Base-by-base conservation (phyloP, 2,329 filamentous ascomycete genomes). In the Xylariomycetidae sp. region DNA sequence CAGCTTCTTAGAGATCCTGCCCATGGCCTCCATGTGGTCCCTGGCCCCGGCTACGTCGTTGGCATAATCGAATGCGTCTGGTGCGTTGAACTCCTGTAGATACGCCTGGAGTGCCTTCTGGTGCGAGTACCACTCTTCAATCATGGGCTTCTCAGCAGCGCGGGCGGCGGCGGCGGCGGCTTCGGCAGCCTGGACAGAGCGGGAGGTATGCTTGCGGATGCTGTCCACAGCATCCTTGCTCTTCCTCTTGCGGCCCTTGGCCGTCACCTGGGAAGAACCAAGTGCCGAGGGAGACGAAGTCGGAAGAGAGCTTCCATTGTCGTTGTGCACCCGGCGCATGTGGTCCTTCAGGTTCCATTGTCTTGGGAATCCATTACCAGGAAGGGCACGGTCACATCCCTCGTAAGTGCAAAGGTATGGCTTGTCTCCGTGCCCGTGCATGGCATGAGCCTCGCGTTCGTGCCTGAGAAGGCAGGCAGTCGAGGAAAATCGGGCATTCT, bases 291-390 rank as follows among this genome's bases (percentile, higher is more conserved):
- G 56, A 7, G 66, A 63, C 20, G 70, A 68, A 25, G 28, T 23
- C n/a, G 46, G 49, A 29, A 56, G 46, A 6, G 53, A 50, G 44
- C 60, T 63, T 26, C 67, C 65, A 40, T 68, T 67, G 52, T 77
- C 74, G 46, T 79, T 79, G 66, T 96, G 90, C 6, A 95, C 89
- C 42, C 90, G 82, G 65, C 87, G 86, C 89, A 95, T 95, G 71
- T 96, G 90, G 64, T 96, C 90, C 60, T 84, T 81, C 34, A 95
- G 75, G 64, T 96, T 96, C 86, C 92, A 96, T 52, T 89, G 82
- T 50, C 90, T 82, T 23, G 89, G 90, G 56, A 96, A 96, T 49
- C 90, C 90, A 58, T 90, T 87, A 50, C 87, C 88, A 16, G 76
- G 68, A 20, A 82, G 69, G 37, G 86, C 79, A 44, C 90, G 82